Base-by-base conservation (phyloP, 2,329 filamentous ascomycete species). In the Nannizziopsis barbatae region DNA sequence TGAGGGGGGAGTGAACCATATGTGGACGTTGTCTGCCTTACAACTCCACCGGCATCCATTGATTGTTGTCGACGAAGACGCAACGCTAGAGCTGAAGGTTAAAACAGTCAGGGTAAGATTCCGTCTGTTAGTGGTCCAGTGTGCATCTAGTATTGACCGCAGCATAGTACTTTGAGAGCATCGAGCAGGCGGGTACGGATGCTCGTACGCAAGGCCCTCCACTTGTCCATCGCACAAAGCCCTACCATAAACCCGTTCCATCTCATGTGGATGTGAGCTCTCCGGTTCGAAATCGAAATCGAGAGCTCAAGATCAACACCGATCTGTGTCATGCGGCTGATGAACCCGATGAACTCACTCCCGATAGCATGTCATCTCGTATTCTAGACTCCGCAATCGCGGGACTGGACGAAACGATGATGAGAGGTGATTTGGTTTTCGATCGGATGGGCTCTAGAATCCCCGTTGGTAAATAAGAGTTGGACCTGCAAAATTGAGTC, bases 21-120 rank as follows among this genome's bases (percentile, higher is more conserved):
- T 90, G 84, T 93, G 86, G 86, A 90, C 86, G 1, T 74, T 92
- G 5, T 90, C 85, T 7, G 80, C 79, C 47, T 72, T 93, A 37
- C 86, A 93, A 63, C 70, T 90, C 53, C 86, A 92, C 64, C 82
- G 80, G 2, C 83, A 89, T 58, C 81, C 86, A 46, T 80, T 92
- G 73, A 80, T 92, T 55, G 84, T 90, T 8, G 84, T 84, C 40
- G 86, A 93, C 58, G 84, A 90, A 58, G 85, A 90, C 60, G 81
- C 82, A 12, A 86, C 82, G 1, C 69, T 83, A 11, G 81, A 85
- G 63, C 69, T 86, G 45, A 80, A 81, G 62, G 81, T 85, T 53
- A 85, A 85, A 71, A 85, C 82, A 0, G 82, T 85, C 58, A 76
- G 75, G 63, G 55, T 60, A 53, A 47, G 48, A 20, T 39, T 36